phyloP scores from a whole-genome alignment of 2,329 filamentous ascomycete species.

The Ophiostoma sp. region DNA sequence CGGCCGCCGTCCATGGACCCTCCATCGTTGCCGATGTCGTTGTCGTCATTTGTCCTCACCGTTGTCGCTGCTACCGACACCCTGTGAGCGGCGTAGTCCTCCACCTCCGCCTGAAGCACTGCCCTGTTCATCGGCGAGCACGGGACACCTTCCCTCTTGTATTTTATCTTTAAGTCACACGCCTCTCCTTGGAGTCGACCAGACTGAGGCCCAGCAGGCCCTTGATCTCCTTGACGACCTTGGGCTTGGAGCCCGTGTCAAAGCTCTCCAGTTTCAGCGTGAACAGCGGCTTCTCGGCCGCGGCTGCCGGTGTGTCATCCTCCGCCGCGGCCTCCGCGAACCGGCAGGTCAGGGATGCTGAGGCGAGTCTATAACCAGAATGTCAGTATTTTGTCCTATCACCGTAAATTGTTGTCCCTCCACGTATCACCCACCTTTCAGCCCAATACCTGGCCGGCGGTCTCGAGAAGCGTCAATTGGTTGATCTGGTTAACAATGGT shows the following conservation, averaged over 20 bases:
- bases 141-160: no score
- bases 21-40: no score
- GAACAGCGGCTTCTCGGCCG: constrained; percentile 97
- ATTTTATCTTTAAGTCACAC: no score
- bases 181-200: constrained; percentile 99
- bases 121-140: no score
- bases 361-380: constrained; percentile 68
- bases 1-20: no score
- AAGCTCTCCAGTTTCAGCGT: constrained; percentile 91
- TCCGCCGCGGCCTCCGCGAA: constrained; percentile 74
- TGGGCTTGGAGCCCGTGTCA: constrained; percentile 87
- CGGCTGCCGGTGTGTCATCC: constrained; percentile 82
- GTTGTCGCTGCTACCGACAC: no score
- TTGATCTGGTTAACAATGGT: constrained; percentile 98
- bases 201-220: constrained; percentile 88
- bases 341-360: constrained; percentile 96
- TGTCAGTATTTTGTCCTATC: neutral
- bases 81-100: no score
- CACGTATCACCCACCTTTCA: constrained; percentile 69
- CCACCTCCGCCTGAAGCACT: no score
- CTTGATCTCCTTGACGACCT: constrained; percentile 99
- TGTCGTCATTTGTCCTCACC: no score
- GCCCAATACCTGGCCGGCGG: constrained; percentile 88
- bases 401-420: neutral
- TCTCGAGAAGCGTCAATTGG: constrained; percentile 95